Evolutionary conservation across 192 early-diverging fungal species (phyloP), one percentile per base, ranked within the genome.

Genomic region (Coemansia sp.): DNA sequence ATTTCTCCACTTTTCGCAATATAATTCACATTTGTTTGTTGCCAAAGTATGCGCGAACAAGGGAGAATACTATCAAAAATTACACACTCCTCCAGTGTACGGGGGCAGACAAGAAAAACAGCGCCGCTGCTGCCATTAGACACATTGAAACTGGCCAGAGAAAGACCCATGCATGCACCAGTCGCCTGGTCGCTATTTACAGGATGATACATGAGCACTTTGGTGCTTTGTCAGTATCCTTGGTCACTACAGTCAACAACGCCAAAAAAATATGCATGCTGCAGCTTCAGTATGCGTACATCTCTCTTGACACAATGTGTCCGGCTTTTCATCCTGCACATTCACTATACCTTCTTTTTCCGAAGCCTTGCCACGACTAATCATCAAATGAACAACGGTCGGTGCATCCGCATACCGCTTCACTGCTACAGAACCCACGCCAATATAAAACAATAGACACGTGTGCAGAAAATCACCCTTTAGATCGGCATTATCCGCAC

Each of bases 121-220:
- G 12, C 12, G 16, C 43, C 43, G n/a, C n/a, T 47, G n/a, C 14
- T n/a, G 12, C 43, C 14, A 17, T n/a, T 47, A n/a, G 12, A 47
- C 43, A 12, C 10, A 47, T 47, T 47, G n/a, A 17, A 47, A 47
- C 31, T 35, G 31, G 43, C 43, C 43, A 47, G 43, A 47, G 43
- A 35, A 35, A 35, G 43, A 12, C 6, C 43, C 43, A 47, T 47
- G 54, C 26, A 56, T 56, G 26, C 52, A 6, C 52, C 22, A 59
- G 37, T 39, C 35, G 21, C 31, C 60, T 16, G 48, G 27, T 23
- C 23, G 27, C 47, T 63, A 59, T 65, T 67, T 74, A 80, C 63
- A 80, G 19, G 23, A 80, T 80, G n/a, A 67, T 35, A 57, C 77
- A 73, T 50, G 71, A 67, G 67, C 77, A 80, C 39, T 67, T 80